Base-by-base conservation (phyloP, 805 yeast genomes). In the Saturnispora serradocipensis region DNA sequence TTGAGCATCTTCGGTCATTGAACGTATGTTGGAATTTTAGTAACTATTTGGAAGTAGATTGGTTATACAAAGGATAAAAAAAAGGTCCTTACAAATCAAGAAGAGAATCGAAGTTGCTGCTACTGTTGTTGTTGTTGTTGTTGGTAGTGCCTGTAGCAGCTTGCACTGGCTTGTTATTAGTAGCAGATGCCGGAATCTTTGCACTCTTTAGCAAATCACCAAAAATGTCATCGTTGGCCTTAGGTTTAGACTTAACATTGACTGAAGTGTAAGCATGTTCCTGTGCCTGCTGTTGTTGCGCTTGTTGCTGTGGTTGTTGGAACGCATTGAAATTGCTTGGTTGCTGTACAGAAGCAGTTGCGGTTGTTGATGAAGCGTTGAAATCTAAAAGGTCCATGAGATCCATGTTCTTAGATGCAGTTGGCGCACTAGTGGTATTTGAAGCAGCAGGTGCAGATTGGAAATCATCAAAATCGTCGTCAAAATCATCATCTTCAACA, bases 401-500 rank as follows among this genome's bases (percentile, higher is more conserved):
- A 44, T 67, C 69, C 50, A 56, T 58, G 5, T 66, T 48, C 48
- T 53, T 36, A 8, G 54, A 25, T 10, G 57, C 46, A 3, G 56
- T 35, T 8, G 64, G 51, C 3, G 57, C 49, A 3, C 60, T 48
- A n/a, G 65, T 43, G 16, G 55, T 27, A 13, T 52, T 39, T 9
- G 56, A 39, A 9, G 58, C 45, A 63, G 65, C 16, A 11, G 54
- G 45, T 3, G 88, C 85, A 53, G 74, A 68, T 66, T 86, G 91
- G 74, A 86, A 86, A 57, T 86, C 93, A 56, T 85, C 88, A 63
- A 86, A 86, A 40, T 86, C 93, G 56, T 84, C 57, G 51, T 76
- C 79, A 28, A 77, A 86, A 9, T 75, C 80, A 51, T 76, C 79
- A 28, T 77, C 86, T 30, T 30, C 59, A 13, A 25, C 34, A 20